These are phyloP conservation scores for Corylus heterophylla DNA, from an alignment of 306 rosid species.

Conservation along the genomic window DNA sequence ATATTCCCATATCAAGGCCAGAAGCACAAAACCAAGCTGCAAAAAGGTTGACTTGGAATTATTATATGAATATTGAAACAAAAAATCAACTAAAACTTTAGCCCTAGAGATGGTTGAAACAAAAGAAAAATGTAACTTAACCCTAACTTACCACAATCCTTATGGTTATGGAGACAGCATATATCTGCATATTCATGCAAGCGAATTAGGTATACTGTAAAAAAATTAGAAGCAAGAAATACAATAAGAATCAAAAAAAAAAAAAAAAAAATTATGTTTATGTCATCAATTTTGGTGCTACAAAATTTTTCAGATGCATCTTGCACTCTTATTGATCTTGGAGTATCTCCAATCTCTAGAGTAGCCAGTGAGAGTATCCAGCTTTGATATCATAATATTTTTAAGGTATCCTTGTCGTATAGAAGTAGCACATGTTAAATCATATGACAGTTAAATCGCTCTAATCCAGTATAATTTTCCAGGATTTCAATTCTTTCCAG, in stretches of 20 bases:
- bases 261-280: slow-evolving; percentile 4
- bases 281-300: not conserved
- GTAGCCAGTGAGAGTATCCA: not conserved
- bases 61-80: slow-evolving; percentile 23
- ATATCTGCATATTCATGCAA: slow-evolving; percentile 50
- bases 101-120: not conserved
- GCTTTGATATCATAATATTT: not conserved
- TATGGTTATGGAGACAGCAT: slow-evolving; percentile 88
- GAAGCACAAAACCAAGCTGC: slow-evolving; percentile 89
- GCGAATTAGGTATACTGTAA: slow-evolving; percentile 22
- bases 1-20: slow-evolving; percentile 86
- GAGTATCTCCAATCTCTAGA: not conserved
- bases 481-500: slow-evolving; percentile 5
- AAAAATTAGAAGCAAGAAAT: not conserved
- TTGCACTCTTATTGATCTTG: not conserved
- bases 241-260: slow-evolving; percentile 2
- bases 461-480: not conserved
- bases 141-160: slow-evolving; percentile 74
- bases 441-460: not conserved
- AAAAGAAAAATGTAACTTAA: slow-evolving; percentile 12
- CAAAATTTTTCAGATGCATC: not conserved
- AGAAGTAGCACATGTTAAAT: not conserved
- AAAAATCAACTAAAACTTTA: not conserved
- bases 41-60: slow-evolving; percentile 26
- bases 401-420: not conserved